A percentile compares a stretch with the other conserved stretches of the same genome.
Evolutionary conservation across 306 rosid species (phyloP).

Genomic region (Pterocarpus santalinus): DNA sequence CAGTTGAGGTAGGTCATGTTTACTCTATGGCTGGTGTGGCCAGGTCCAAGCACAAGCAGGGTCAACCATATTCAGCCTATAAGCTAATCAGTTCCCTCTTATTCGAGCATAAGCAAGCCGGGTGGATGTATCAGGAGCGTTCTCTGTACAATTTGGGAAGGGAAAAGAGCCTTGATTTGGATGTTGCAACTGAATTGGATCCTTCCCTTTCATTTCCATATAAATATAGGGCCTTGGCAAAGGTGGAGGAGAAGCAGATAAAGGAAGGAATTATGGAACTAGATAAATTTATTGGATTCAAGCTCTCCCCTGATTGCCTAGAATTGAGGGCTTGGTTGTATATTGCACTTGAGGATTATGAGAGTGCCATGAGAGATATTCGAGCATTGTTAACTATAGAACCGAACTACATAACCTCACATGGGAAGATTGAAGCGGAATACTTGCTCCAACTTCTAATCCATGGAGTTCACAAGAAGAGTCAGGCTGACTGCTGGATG

Average conservation of each 20-base stretch:
- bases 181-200: constrained; percentile 76
- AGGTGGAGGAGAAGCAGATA: constrained; percentile 72
- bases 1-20: constrained; percentile 72
- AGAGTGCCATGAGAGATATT: constrained; percentile 72
- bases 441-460: constrained; percentile 62
- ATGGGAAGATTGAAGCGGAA: constrained; percentile 66
- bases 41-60: constrained; percentile 73
- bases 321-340: constrained; percentile 82
- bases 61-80: constrained; percentile 81
- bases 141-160: constrained; percentile 75
- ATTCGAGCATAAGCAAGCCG: constrained; percentile 69
- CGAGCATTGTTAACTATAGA: constrained; percentile 75
- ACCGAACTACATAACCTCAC: constrained; percentile 65
- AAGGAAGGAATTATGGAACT: constrained; percentile 71
- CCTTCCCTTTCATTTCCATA: constrained; percentile 82
- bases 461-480: constrained; percentile 56
- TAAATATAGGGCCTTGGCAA: constrained; percentile 67
- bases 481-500: constrained; percentile 89
- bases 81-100: constrained; percentile 73
- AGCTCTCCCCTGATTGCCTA: constrained; percentile 72
- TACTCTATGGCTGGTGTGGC: constrained; percentile 83
- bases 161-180: constrained; percentile 75
- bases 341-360: constrained; percentile 68
- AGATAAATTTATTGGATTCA: constrained; percentile 71
- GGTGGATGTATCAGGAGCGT: constrained; percentile 95